These are phyloP conservation scores for Chytridium lagenaria DNA, from an alignment of 371 early-diverging fungal species.

Conservation along the genomic window DNA sequence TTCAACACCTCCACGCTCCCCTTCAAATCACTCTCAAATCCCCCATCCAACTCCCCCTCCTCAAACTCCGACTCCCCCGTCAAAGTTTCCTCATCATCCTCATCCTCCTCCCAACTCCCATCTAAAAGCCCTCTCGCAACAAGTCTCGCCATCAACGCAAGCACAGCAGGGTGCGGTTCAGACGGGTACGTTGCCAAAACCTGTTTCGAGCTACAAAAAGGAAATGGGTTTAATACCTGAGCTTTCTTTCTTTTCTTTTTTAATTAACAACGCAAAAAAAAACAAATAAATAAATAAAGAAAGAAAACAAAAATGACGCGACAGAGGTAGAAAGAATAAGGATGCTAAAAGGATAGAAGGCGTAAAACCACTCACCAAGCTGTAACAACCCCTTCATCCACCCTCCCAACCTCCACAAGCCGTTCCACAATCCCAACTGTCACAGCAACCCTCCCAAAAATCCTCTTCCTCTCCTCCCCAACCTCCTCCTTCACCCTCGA, in stretches of 20 bases:
- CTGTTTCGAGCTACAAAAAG: slow-evolving; percentile 3
- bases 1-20: neutral
- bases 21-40: neutral
- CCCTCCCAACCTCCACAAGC: neutral
- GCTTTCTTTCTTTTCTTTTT: neutral
- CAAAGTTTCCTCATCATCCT: neutral
- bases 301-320: neutral
- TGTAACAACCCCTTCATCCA: neutral
- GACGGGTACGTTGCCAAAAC: neutral
- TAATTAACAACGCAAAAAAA: neutral
- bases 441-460: neutral
- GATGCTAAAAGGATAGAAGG: no score
- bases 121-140: neutral
- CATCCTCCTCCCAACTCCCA: neutral
- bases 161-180: neutral
- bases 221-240: neutral
- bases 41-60: neutral
- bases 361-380: slow-evolving; percentile 10
- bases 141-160: slow-evolving; percentile 4
- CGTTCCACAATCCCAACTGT: neutral
- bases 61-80: neutral
- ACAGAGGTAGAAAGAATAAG: no score
- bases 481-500: neutral
- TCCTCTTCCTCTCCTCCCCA: neutral
- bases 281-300: neutral